Conservation (phyloP, 805 yeast species). For the Metschnikowia amazonensis region DNA sequence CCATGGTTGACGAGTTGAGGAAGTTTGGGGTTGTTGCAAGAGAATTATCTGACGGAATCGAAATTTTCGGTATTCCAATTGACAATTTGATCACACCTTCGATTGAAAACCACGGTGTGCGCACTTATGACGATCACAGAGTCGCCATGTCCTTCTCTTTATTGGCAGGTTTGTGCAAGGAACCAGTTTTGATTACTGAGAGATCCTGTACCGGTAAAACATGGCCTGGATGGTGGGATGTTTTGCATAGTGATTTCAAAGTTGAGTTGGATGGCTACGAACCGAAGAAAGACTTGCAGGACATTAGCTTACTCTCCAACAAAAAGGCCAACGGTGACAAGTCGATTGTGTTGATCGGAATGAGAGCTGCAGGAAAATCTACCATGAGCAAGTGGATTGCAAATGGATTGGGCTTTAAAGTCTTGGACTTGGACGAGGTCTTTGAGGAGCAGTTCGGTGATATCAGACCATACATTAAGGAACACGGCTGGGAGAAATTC, state of each 20-base stretch:
- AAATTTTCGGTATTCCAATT: conserved; percentile 65
- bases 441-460: conserved; percentile 56
- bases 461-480: conserved; percentile 59
- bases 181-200: conserved; percentile 72
- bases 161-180: conserved; percentile 66
- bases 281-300: conserved; percentile 18
- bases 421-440: conserved; percentile 72
- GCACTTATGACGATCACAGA: conserved; percentile 91
- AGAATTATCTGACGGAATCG: conserved; percentile 91
- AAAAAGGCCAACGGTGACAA: conserved; percentile 39
- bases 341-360: conserved; percentile 81
- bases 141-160: conserved; percentile 97
- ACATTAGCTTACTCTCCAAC: conserved; percentile 18
- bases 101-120: conserved; percentile 51
- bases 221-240: conserved; percentile 99
- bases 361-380: conserved; percentile 97
- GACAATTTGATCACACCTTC: conserved; percentile 53
- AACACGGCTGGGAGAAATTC: conserved; percentile 84
- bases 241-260: conserved; percentile 64
- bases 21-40: conserved; percentile 85
- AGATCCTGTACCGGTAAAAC: conserved; percentile 94
- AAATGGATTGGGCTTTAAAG: conserved; percentile 57
- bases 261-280: conserved; percentile 72
- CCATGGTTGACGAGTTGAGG: conserved; percentile 85
- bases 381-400: conserved; percentile 82